Conservation (phyloP, 345 rosid genomes). For the Arabidopsis thaliana region TAIR10.1 NC_003075.7:14953501-14954000, state of each 20-base stretch:
- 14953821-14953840: too few species aligned
- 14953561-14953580: constrained; percentile 48
- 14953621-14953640: constrained; percentile 59
- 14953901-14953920: background rate
- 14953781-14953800: background rate
- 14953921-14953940: background rate
- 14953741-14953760: background rate
- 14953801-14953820: background rate
- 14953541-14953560: constrained; percentile 64
- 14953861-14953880: background rate
- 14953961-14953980: constrained; percentile 19
- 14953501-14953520: constrained; percentile 61
- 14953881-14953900: background rate
- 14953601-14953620: constrained; percentile 59
- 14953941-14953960: background rate
- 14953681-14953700: constrained; percentile 51
- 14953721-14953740: background rate
- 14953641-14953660: constrained; percentile 59
- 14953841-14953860: background rate
- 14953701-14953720: background rate
- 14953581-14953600: constrained; percentile 51
- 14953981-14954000: background rate
- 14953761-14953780: background rate
- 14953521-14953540: constrained; percentile 62
- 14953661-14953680: constrained; percentile 59